These are phyloP conservation scores for Pyrus bretschneideri DNA, from an alignment of 306 rosid genomes.

Conservation along the genomic window DNA sequence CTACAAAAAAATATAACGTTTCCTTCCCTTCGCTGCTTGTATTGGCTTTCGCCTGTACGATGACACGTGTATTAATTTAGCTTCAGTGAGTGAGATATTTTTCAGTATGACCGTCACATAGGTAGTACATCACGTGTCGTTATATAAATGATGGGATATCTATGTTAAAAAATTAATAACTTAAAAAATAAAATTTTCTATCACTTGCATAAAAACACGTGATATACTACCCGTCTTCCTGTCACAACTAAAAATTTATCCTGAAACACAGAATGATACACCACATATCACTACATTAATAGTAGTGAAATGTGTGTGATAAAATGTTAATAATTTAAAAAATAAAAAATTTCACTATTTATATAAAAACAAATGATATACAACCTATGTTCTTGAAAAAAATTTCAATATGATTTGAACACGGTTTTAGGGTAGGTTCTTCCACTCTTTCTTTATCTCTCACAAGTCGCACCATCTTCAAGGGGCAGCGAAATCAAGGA, in stretches of 20 bases:
- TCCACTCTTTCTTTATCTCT: no score
- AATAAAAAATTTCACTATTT: fast-evolving
- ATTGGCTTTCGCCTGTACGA: no score
- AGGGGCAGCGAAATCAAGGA: background rate
- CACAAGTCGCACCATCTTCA: background rate
- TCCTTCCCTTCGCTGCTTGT: no score
- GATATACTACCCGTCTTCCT: fast-evolving
- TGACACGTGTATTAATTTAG: no score
- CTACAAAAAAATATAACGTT: background rate
- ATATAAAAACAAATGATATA: no score
- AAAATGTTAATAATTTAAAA: no score
- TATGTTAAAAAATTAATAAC: no score
- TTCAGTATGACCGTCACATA: no score
- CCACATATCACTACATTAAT: no score
- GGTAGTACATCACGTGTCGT: fast-evolving
- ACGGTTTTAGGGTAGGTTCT: no score
- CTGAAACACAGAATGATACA: fast-evolving
- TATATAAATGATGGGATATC: fast-evolving
- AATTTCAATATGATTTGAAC: fast-evolving
- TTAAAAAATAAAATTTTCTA: fast-evolving
- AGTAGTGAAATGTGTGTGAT: fast-evolving
- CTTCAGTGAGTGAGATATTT: no score
- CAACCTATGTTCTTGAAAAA: fast-evolving
- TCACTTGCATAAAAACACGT: no score
- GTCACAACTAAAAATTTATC: background rate